Evolutionary conservation across 108 stramenopile species (phyloP).

Genomic region (Craspedostauros australis): DNA sequence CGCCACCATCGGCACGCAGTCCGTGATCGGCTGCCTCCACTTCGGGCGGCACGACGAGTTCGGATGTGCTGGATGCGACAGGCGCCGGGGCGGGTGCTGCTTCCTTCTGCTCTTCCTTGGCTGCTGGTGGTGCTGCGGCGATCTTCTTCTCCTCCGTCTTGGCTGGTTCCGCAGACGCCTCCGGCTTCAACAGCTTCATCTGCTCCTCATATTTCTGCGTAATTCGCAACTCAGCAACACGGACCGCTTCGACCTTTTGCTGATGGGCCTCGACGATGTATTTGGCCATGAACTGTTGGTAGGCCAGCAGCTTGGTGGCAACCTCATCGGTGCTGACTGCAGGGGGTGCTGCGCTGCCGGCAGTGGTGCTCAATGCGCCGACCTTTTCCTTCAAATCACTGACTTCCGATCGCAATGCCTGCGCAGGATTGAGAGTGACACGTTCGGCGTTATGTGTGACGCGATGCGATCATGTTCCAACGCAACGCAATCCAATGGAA

Average conservation of each 20-base stretch:
- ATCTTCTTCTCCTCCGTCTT: conserved; percentile 5
- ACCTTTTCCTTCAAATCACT: conserved; percentile 23
- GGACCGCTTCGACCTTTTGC: conserved; percentile 41
- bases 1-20: conserved; percentile 48
- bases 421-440: background rate
- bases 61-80: background rate
- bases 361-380: background rate
- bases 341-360: conserved; percentile 9
- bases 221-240: conserved; percentile 18
- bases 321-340: conserved; percentile 27
- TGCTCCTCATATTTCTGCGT: conserved; percentile 24
- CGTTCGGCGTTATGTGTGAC: too few species aligned
- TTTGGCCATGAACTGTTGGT: conserved; percentile 72
- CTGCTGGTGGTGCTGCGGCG: conserved; percentile 48
- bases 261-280: conserved; percentile 74
- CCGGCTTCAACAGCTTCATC: conserved; percentile 9
- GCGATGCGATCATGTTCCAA: too few species aligned
- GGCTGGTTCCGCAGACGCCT: background rate
- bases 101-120: conserved; percentile 49
- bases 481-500: too few species aligned
- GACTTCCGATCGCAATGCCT: conserved; percentile 55
- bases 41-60: conserved; percentile 19
- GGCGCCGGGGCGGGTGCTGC: background rate
- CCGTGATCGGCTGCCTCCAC: conserved; percentile 55
- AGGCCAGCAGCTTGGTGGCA: conserved; percentile 29